These are phyloP conservation scores for Vitis rupestris DNA, from an alignment of 164 flowering plant species.

Conservation along the genomic window DNA sequence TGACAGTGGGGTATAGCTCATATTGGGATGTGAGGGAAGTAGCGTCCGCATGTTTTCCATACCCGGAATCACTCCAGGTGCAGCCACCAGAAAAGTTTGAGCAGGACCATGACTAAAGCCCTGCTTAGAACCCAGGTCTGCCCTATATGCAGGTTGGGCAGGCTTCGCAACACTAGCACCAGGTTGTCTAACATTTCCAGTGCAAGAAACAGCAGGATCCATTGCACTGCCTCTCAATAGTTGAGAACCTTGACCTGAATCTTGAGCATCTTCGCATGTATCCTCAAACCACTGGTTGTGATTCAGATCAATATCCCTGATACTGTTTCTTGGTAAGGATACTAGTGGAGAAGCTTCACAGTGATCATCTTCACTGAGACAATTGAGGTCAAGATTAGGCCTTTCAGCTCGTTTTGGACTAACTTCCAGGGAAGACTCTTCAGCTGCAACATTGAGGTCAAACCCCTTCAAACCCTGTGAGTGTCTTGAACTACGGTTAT, in stretches of 20 bases:
- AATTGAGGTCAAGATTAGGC: slow-evolving; percentile 32
- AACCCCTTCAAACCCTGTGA: slow-evolving; percentile 16
- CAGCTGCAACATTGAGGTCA: slow-evolving; percentile 45
- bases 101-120: slow-evolving; percentile 19
- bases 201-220: background rate
- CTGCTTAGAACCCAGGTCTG: slow-evolving; percentile 22
- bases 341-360: background rate
- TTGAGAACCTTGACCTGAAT: slow-evolving; percentile 4
- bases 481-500: background rate
- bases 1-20: slow-evolving; percentile 7
- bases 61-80: slow-evolving; percentile 11
- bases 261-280: slow-evolving; percentile 6
- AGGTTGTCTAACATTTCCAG: background rate
- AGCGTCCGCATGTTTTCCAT: slow-evolving; percentile 22
- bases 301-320: slow-evolving; percentile 34
- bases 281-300: slow-evolving; percentile 18
- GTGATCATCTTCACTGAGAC: slow-evolving; percentile 23
- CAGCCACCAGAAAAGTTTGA: slow-evolving; percentile 22
- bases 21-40: slow-evolving; percentile 18
- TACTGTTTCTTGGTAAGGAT: slow-evolving; percentile 1
- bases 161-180: background rate
- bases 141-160: slow-evolving; percentile 10
- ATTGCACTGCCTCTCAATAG: slow-evolving; percentile 1
- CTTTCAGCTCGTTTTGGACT: slow-evolving; percentile 18
- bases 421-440: slow-evolving; percentile 20